A percentile compares a stretch with the other conserved stretches of the same genome.
Evolutionary conservation across 345 rosid genomes (phyloP).

Genomic region (Heritiera littoralis): DNA sequence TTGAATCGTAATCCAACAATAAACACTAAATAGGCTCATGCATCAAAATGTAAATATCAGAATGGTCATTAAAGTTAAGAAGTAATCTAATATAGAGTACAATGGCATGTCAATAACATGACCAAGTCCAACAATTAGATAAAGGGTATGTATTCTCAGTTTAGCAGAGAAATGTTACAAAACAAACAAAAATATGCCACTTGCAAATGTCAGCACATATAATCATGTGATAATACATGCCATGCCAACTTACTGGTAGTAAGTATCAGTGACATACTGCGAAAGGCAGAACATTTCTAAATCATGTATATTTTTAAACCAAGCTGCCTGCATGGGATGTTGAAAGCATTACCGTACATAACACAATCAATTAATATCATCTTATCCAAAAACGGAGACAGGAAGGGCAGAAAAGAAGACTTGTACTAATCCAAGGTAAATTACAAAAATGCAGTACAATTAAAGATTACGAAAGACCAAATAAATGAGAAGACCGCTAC

Average conservation of each 20-base stretch:
- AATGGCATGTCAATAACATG: background rate
- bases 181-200: background rate
- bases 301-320: slow-evolving; percentile 30
- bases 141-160: background rate
- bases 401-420: background rate
- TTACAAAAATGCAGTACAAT: background rate
- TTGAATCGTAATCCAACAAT: background rate
- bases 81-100: background rate
- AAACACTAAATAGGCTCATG: background rate
- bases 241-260: slow-evolving; percentile 38
- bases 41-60: background rate
- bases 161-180: background rate
- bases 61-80: background rate
- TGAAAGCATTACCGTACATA: slow-evolving; percentile 16
- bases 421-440: background rate
- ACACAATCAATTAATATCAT: slow-evolving; percentile 8
- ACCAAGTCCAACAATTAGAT: background rate
- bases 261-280: slow-evolving; percentile 30
- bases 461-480: background rate
- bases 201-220: background rate
- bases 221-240: slow-evolving; percentile 14
- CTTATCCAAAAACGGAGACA: background rate
- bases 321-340: slow-evolving; percentile 32
- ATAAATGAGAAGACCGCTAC: background rate
- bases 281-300: slow-evolving; percentile 36